Conservation (phyloP, 2,329 filamentous ascomycete species). For the Endocalyx cinctus region DNA sequence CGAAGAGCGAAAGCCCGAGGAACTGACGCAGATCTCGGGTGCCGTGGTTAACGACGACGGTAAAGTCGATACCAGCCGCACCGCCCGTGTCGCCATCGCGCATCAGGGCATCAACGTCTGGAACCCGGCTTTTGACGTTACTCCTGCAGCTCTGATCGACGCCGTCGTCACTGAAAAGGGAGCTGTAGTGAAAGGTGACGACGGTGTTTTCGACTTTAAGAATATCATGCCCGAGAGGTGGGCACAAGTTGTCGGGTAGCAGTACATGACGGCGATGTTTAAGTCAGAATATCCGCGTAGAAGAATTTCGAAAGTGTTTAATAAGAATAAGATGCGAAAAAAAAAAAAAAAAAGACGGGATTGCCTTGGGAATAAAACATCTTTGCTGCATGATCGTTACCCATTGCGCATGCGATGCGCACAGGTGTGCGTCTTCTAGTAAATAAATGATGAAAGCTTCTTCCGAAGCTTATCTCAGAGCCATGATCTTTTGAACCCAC, state of each 20-base stretch:
- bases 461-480: too few species aligned
- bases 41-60: conserved; percentile 63
- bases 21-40: conserved; percentile 81
- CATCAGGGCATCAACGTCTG: conserved; percentile 77
- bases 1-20: conserved; percentile 75
- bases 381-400: too few species aligned
- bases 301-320: conserved; percentile 6
- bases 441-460: too few species aligned
- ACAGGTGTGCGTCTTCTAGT: too few species aligned
- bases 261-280: conserved; percentile 3
- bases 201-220: conserved; percentile 66
- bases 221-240: conserved; percentile 53
- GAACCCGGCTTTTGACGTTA: conserved; percentile 98
- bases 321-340: too few species aligned
- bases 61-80: conserved; percentile 55
- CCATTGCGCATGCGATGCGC: too few species aligned
- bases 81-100: conserved; percentile 75
- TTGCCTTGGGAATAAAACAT: too few species aligned
- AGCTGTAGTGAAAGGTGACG: conserved; percentile 69
- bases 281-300: conserved; percentile 1
- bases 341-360: too few species aligned
- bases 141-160: conserved; percentile 82
- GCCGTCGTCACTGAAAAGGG: conserved; percentile 91
- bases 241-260: conserved; percentile 31
- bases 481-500: too few species aligned